Base-by-base conservation (phyloP, 2,329 filamentous ascomycete species). In the Paraphoma chrysanthemicola region DNA sequence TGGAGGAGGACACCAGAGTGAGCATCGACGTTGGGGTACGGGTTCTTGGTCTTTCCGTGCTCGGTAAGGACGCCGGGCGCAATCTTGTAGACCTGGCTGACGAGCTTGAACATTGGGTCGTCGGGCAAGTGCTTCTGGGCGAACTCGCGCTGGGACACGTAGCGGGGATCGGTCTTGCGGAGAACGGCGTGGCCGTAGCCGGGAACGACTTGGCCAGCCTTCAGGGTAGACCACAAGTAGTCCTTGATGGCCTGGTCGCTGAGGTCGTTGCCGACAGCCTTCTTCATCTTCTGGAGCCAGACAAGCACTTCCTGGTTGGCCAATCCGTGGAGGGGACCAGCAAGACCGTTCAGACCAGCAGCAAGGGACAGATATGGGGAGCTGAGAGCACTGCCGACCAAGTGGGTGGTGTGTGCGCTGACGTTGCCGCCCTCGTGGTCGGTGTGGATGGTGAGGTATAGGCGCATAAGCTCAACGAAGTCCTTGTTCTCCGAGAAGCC, bases 41-140 rank as follows among this genome's bases (percentile, higher is more conserved):
- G 94, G 91, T 98, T 97, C 91, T 98, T 98, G 86, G 94, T 98
- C 92, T 99, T 99, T 85, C 95, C 95, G 86, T 99, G 95, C 89
- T 99, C 93, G 68, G 95, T 99, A 79, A 99, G 86, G 74, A 99
- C 95, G 76, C 90, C 91, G 66, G 95, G 95, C 66, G 95, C 95
- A 74, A 99, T 98, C 92, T 99, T 99, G 91, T 98, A 99, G 72
- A 99, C 95, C 86, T 99, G 95, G 87, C 91, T 96, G 84, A 99
- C 95, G 71, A 99, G 91, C 88, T 99, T 93, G 92, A 97, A 99
- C 93, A 99, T 96, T 75, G 94, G 93, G 87, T 98, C 95, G 76
- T 97, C 87, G 77, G 94, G 92, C 79, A 97, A 89, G 80, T 97
- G 92, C 85, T 91, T 86, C 73, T 93, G 91, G 64, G 94, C 95